Conservation (phyloP, 257 asterid genomes). For the Rehmannia glutinosa region DNA sequence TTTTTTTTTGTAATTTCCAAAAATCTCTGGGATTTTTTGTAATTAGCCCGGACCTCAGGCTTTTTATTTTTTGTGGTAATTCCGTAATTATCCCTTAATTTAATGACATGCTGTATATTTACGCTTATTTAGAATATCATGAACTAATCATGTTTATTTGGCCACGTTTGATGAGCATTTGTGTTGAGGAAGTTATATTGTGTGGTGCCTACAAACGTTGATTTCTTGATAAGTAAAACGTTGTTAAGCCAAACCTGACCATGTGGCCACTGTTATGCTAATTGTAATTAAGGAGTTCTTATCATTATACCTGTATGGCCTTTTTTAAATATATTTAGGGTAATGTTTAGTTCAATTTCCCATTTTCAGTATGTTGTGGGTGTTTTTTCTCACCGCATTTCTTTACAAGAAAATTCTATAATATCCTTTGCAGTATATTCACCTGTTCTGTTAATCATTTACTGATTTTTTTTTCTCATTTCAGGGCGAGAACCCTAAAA, state of each 20-base stretch:
- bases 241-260: too few species aligned
- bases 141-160: not conserved
- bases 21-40: too few species aligned
- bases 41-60: too few species aligned
- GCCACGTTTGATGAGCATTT: not conserved
- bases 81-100: too few species aligned
- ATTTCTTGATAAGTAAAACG: too few species aligned
- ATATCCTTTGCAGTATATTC: not conserved
- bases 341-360: not conserved
- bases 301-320: not conserved
- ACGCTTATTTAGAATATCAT: not conserved
- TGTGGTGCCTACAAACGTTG: too few species aligned
- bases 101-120: not conserved
- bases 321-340: too few species aligned
- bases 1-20: too few species aligned
- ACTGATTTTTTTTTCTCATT: not conserved
- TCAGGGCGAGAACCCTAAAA: constrained; percentile 93
- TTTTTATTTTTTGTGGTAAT: too few species aligned
- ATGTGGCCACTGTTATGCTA: not conserved
- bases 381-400: too few species aligned
- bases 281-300: not conserved
- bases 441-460: not conserved
- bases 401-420: not conserved
- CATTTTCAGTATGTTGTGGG: not conserved
- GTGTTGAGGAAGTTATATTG: not conserved